Base-by-base conservation (phyloP, 306 rosid species). In the Lathyrus tuberosus region DNA sequence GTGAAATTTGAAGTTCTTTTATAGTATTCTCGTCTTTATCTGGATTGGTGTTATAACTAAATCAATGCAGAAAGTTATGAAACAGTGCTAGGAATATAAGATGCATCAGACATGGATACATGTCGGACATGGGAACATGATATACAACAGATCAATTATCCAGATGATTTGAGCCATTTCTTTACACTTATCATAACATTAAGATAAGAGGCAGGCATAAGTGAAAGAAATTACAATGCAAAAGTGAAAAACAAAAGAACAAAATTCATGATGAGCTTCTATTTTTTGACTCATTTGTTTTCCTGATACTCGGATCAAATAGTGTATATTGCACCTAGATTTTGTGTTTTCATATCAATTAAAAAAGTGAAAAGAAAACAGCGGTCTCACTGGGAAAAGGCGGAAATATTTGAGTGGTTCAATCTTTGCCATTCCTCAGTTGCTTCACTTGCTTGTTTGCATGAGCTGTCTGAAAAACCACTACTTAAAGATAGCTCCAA, bases 351-450 rank as follows among this genome's bases (percentile, higher is more conserved):
- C n/a, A 52, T 52, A 52, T 52, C 33, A 52, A 20, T 52, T 62
- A 15, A 51, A 56, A 62, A 42, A 5, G 18, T 44, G 48, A 54
- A 53, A n/a, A n/a, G 60, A 16, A 69, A 66, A 65, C 51, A 22
- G 60, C 22, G 28, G 52, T 54, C 90, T 83, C 65, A 91, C 97
- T 85, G 17, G 78, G 95, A 81, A 80, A 91, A 91, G 20, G 95
- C 91, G 68, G 95, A 88, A 41, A 78, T 82, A 75, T 78, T 68
- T 61, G 95, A 88, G 70, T 72, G 91, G 76, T 81, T 83, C 72
- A 85, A 82, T 14, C 65, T 69, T 70, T 75, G 79, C 70, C 74
- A 53, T 59, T 84, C 90, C 44, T 67, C 84, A 52, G 76, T 72
- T 44, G 63, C 70, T 59, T 72, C 85, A 37, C 73, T 74, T 59